Percentiles rank a stretch among this genome's conserved stretches.
phyloP scores from a whole-genome alignment of 768 basidiomycete genomes.

The Trametes cubensis region DNA sequence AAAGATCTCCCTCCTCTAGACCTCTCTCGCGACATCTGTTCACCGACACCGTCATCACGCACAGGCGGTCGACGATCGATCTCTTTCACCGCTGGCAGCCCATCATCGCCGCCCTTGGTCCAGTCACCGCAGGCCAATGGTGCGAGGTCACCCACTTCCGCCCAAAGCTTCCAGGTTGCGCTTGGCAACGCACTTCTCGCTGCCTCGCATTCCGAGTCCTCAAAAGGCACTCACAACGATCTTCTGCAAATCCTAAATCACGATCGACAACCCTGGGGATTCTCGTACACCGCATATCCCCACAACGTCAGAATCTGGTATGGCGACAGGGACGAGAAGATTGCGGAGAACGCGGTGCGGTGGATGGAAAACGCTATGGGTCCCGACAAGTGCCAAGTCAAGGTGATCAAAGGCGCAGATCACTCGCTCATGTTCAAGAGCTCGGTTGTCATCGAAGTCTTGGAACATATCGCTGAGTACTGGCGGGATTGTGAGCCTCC shows the following conservation, averaged over 20 bases:
- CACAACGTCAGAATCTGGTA: conserved; percentile 87
- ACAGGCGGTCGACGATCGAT: conserved; percentile 66
- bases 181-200: conserved; percentile 91
- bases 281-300: conserved; percentile 80
- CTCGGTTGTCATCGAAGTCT: conserved; percentile 80
- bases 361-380: conserved; percentile 93
- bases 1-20: conserved; percentile 40
- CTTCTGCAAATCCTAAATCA: conserved; percentile 91
- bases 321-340: conserved; percentile 91
- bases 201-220: conserved; percentile 93
- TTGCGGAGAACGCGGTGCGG: conserved; percentile 84
- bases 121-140: conserved; percentile 36
- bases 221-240: conserved; percentile 89
- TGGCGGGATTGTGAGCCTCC: conserved; percentile 35
- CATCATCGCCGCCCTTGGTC: conserved; percentile 53
- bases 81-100: conserved; percentile 58
- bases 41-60: conserved; percentile 40
- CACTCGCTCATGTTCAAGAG: conserved; percentile 94
- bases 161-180: conserved; percentile 51
- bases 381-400: conserved; percentile 70
- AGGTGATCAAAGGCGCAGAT: conserved; percentile 85
- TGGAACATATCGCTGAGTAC: conserved; percentile 66
- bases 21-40: conserved; percentile 37
- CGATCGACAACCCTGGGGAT: conserved; percentile 87
- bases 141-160: conserved; percentile 36